Evolutionary conservation across 495 filamentous ascomycete species (phyloP), one percentile per base, ranked within the genome.

Genomic region (Collariella sp.): DNA sequence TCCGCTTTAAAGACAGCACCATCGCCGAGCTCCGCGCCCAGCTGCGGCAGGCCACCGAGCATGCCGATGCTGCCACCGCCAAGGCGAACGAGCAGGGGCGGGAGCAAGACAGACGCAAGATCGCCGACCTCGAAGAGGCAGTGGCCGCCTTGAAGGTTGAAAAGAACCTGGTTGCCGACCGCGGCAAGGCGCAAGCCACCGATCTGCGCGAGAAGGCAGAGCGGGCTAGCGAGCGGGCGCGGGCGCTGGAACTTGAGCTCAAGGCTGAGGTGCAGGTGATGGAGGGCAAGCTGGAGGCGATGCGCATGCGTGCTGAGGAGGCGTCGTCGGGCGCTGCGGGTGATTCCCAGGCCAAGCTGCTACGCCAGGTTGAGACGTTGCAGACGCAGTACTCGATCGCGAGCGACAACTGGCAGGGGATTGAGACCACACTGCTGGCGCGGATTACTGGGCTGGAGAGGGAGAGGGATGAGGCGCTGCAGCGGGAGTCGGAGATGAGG

Each of bases 321-420:
- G 88, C 84, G 4, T 90, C 89, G 0, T 89, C 89, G 5, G 86
- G 89, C 18, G 78, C 81, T 38, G 79, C 79, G 6, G 86, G 89
- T 7, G 90, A 97, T 64, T 83, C 87, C 0, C 89, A 95, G 60
- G 88, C 85, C 20, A 96, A 96, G 65, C 76, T 99, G 20, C 74
- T 96, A 19, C 82, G 94, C 41, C 94, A 97, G 69, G 83, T 97
- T 26, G 94, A 99, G 75, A 96, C 88, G 2, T 71, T 99, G 46
- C 94, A 97, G 70, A 91, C 86, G 5, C 94, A 99, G 68, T 95
- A 99, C 68, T 84, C 89, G 0, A 82, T 89, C 46, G 93, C 94
- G 2, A 91, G 87, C 56, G 90, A 95, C 61, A 99, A 97, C 66
- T 99, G 94, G 94, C 90, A 96, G 55, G 87, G 89, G 0, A 87